Percentiles rank a stretch among this genome's conserved stretches.
These are phyloP conservation scores for Saccharomycopsis lassenensis DNA, from an alignment of 805 yeast genomes.

Conservation along the genomic window DNA sequence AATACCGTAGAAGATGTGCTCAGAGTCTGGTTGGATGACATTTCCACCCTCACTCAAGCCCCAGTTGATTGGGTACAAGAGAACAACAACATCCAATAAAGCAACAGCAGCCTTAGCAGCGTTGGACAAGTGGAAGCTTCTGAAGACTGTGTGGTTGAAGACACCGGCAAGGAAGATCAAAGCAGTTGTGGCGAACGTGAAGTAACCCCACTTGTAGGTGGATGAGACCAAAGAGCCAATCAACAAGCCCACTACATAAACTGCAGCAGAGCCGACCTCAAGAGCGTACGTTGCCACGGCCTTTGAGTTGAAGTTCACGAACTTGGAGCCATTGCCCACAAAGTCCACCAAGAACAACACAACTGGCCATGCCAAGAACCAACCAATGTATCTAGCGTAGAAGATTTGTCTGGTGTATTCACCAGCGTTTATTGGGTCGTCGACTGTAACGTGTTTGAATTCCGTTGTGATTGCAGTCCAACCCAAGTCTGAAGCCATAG, in stretches of 20 bases:
- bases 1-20: slow-evolving; percentile 43
- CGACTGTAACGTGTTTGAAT: slow-evolving; percentile 29
- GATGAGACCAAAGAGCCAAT: slow-evolving; percentile 34
- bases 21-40: slow-evolving; percentile 41
- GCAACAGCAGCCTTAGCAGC: slow-evolving; percentile 21
- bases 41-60: slow-evolving; percentile 48
- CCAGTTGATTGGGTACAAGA: slow-evolving; percentile 39
- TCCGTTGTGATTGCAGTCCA: slow-evolving; percentile 31
- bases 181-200: slow-evolving; percentile 23
- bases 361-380: slow-evolving; percentile 37
- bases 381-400: slow-evolving; percentile 34
- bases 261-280: slow-evolving; percentile 28
- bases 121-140: slow-evolving; percentile 5
- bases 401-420: slow-evolving; percentile 31
- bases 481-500: slow-evolving; percentile 38
- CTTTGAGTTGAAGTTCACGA: not conserved
- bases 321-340: slow-evolving; percentile 13
- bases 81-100: slow-evolving; percentile 24
- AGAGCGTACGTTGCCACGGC: slow-evolving; percentile 21
- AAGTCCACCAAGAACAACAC: slow-evolving; percentile 25
- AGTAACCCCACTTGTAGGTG: slow-evolving; percentile 43
- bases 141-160: slow-evolving; percentile 4
- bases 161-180: not conserved
- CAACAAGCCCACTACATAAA: slow-evolving; percentile 34
- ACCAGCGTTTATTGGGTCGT: slow-evolving; percentile 20